phyloP scores from a whole-genome alignment of 352 stramenopile species.

The Globisporangium splendens region DNA sequence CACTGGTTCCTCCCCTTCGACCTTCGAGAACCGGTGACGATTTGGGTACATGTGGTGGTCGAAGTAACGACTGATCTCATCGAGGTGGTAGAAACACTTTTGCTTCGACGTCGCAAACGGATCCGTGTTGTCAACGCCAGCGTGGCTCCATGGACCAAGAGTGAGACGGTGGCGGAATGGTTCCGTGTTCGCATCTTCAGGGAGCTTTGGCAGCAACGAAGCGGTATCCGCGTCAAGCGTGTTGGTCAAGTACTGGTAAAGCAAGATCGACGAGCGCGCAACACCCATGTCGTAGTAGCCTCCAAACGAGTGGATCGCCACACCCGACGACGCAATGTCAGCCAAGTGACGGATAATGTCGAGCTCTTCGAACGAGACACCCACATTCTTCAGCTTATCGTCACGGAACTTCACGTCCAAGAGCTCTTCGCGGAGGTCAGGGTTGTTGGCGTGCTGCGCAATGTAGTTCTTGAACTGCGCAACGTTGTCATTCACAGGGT shows the following conservation, averaged over 20 bases:
- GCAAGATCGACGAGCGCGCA: slow-evolving; percentile 65
- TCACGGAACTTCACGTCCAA: slow-evolving; percentile 59
- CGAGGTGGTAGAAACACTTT: slow-evolving; percentile 81
- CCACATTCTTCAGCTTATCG: slow-evolving; percentile 45
- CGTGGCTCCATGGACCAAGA: slow-evolving; percentile 80
- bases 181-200: slow-evolving; percentile 41
- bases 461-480: slow-evolving; percentile 65
- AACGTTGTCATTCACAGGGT: slow-evolving; percentile 68
- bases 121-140: slow-evolving; percentile 74
- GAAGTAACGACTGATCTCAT: slow-evolving; percentile 84
- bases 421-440: slow-evolving; percentile 47
- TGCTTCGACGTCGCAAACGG: slow-evolving; percentile 79
- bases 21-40: slow-evolving; percentile 41
- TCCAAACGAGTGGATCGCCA: slow-evolving; percentile 63
- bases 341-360: slow-evolving; percentile 52
- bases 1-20: slow-evolving; percentile 71
- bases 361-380: slow-evolving; percentile 40
- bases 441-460: slow-evolving; percentile 58
- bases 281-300: slow-evolving; percentile 82
- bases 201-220: slow-evolving; percentile 45
- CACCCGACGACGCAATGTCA: slow-evolving; percentile 60
- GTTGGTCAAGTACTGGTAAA: slow-evolving; percentile 80
- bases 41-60: slow-evolving; percentile 77
- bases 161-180: slow-evolving; percentile 58
- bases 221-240: slow-evolving; percentile 60